Conservation (phyloP, 1,139 yeast species). For the Lodderomyces pseudojiufengensis region DNA sequence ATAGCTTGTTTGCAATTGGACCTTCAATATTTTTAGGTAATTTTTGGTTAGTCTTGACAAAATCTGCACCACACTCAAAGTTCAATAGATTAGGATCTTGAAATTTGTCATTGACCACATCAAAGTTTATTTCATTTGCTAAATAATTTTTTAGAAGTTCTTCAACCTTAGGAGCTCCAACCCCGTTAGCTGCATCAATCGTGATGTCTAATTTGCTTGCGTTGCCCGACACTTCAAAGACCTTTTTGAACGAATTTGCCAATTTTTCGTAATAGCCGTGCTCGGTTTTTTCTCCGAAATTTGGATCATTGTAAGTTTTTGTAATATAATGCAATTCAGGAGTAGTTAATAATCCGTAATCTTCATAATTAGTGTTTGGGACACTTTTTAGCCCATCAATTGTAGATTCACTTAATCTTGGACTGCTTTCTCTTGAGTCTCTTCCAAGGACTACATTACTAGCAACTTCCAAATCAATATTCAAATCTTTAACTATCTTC, state of each 20-base stretch:
- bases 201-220: conserved; percentile 45
- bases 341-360: conserved; percentile 78
- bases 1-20: conserved; percentile 44
- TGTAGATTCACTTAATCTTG: conserved; percentile 58
- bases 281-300: conserved; percentile 64
- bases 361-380: conserved; percentile 42
- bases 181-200: conserved; percentile 92
- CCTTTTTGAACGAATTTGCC: conserved; percentile 35
- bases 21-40: conserved; percentile 62
- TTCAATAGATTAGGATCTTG: conserved; percentile 59
- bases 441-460: conserved; percentile 55
- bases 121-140: conserved; percentile 35
- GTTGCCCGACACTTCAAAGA: conserved; percentile 20
- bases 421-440: conserved; percentile 79
- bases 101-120: conserved; percentile 60
- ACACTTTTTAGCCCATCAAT: conserved; percentile 60
- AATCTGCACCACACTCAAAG: conserved; percentile 91
- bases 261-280: conserved; percentile 70
- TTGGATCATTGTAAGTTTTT: conserved; percentile 59
- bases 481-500: conserved; percentile 27
- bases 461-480: conserved; percentile 34
- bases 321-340: conserved; percentile 93
- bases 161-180: conserved; percentile 78
- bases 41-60: conserved; percentile 81
- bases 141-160: conserved; percentile 46